These are phyloP conservation scores for Cryphonectria carpinicola DNA, from an alignment of 2,329 filamentous ascomycete genomes.

Conservation along the genomic window DNA sequence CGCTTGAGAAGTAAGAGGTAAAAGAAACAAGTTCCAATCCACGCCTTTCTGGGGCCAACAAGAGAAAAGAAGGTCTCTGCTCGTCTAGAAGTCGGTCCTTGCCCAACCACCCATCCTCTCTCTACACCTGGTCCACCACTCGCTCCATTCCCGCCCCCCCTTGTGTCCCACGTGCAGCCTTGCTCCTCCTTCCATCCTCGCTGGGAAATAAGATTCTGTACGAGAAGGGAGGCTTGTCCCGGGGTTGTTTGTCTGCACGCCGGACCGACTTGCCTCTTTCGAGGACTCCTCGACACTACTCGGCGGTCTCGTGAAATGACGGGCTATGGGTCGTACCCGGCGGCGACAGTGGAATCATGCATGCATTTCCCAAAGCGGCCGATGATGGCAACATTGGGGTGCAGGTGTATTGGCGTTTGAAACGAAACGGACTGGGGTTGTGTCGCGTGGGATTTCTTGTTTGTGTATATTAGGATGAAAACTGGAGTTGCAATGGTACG, in stretches of 20 bases:
- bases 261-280: constrained; percentile 19
- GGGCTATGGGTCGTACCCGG: constrained; percentile 5
- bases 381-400: constrained; percentile 13
- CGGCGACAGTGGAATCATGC: constrained; percentile 1
- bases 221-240: constrained; percentile 11
- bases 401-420: constrained; percentile 23
- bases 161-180: neutral
- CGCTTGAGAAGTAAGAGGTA: constrained; percentile 17
- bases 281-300: constrained; percentile 12
- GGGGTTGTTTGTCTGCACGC: constrained; percentile 3
- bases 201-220: constrained; percentile 8
- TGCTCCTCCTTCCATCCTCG: neutral
- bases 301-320: constrained; percentile 3
- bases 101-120: constrained; percentile 4
- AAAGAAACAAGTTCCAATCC: constrained; percentile 6
- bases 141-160: neutral
- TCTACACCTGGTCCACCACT: neutral
- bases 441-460: neutral
- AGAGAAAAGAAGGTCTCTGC: constrained; percentile 3
- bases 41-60: neutral
- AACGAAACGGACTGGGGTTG: constrained; percentile 20
- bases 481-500: neutral
- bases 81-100: constrained; percentile 13
- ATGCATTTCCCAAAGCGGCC: constrained; percentile 6
- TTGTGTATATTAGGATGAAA: neutral